Evolutionary conservation across 345 rosid species (phyloP).

Genomic region (Salix viminalis): DNA sequence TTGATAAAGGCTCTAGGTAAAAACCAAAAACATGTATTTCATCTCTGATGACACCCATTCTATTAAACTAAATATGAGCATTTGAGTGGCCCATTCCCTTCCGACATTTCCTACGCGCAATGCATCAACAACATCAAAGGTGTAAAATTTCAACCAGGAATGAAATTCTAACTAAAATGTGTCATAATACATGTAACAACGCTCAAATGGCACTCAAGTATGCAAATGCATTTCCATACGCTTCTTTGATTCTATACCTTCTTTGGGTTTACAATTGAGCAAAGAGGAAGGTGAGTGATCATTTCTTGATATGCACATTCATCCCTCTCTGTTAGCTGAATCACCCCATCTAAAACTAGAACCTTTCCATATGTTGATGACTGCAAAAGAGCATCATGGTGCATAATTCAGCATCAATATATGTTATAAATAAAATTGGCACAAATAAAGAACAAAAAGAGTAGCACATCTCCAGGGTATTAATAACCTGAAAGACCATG

Average conservation of each 20-base stretch:
- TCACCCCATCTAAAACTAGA: conserved; percentile 90
- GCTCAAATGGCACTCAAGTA: neutral
- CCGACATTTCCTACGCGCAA: too few relatives aligned
- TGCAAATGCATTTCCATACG: neutral
- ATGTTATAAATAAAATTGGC: neutral
- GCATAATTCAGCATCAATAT: neutral
- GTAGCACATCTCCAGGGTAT: neutral
- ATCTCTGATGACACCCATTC: neutral
- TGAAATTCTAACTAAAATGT: neutral
- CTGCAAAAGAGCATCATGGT: conserved; percentile 32
- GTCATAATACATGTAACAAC: neutral
- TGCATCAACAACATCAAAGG: neutral
- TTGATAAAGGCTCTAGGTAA: neutral
- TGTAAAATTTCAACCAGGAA: neutral
- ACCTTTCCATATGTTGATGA: conserved; percentile 94
- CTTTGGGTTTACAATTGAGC: conserved; percentile 82
- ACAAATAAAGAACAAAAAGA: neutral
- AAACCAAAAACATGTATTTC: too few relatives aligned
- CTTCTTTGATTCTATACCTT: conserved; percentile 44
- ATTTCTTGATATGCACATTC: conserved; percentile 99
- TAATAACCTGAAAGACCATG: conserved; percentile 80
- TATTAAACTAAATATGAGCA: neutral
- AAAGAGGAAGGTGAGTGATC: conserved; percentile 93
- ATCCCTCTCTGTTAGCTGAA: conserved; percentile 93
- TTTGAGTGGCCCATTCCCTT: neutral